Base-by-base conservation (phyloP, 2,329 filamentous ascomycete genomes). In the Juglanconis sp. region DNA sequence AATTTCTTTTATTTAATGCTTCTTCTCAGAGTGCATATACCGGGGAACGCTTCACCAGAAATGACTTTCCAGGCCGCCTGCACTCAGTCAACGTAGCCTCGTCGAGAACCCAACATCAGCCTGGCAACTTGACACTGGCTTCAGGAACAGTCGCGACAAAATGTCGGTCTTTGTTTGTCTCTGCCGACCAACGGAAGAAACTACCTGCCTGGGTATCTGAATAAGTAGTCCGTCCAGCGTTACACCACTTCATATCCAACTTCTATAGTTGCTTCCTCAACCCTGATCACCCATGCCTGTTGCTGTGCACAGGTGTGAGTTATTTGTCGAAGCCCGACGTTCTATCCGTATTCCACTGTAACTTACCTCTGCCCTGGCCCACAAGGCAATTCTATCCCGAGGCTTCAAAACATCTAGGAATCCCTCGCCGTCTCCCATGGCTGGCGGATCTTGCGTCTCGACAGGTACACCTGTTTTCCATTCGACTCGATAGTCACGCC, bases 311-410 rank as follows among this genome's bases (percentile, higher is more conserved):
- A 24, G 24, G 24, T 24, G 32, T 52, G 5, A 13, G 36, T 5
- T 3, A 52, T 15, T 31, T 47, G 8, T n/a, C n/a, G 13, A 17
- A 47, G 4, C 3, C 13, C 5, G 11, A 6, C 24, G 24, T 24
- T 24, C 24, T 24, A 24, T 24, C 24, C 24, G 24, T 2, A 24
- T 24, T 24, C 24, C 24, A 38, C 13, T 17, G 11, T 32, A 10
- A 53, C 49, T 34, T 17, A 53, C 56, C 15, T 58, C 56, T 40
- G 56, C 56, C 24, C 40, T 53, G 32, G 49, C 56, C 56, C 49
- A 58, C 5, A 58, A 40, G 31, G 24, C 56, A 9, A 58, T 24
- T 15, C 24, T 58, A 32, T 34, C 56, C 7, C 56, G 48, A 17
- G 49, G 56, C 30, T 17, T 44, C 40, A 58, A 47, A 5, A 24